Conservation (phyloP, 768 basidiomycete species). For the Phaffia australis region DNA sequence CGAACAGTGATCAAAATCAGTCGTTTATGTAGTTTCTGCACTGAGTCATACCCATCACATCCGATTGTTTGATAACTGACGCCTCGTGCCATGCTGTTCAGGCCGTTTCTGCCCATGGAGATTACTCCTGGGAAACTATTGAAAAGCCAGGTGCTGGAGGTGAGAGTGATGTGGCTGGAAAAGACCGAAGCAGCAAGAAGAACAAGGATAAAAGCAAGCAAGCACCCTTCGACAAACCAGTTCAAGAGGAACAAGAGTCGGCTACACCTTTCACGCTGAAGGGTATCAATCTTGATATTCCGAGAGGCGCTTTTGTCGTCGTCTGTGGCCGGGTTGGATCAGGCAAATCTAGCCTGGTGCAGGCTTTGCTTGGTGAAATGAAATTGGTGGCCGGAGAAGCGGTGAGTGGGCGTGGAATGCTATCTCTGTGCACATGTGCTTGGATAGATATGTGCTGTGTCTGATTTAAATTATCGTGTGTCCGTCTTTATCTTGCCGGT, state of each 20-base stretch:
- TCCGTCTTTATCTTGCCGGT: too few species aligned
- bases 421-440: too few species aligned
- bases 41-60: too few species aligned
- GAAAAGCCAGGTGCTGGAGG: conserved; percentile 10
- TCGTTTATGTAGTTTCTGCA: too few species aligned
- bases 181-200: conserved; percentile 26
- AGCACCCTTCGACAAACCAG: conserved; percentile 19
- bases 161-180: neutral
- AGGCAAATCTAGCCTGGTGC: conserved; percentile 34
- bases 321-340: conserved; percentile 35
- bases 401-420: too few species aligned
- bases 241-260: conserved; percentile 27
- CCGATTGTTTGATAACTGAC: too few species aligned
- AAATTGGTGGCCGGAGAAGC: conserved; percentile 27
- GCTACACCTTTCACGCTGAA: conserved; percentile 45
- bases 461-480: too few species aligned
- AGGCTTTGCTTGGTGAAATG: conserved; percentile 35
- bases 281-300: conserved; percentile 37
- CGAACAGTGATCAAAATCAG: too few species aligned
- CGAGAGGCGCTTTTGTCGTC: conserved; percentile 32
- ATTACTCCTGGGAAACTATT: conserved; percentile 31
- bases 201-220: conserved; percentile 28
- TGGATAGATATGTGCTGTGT: too few species aligned
- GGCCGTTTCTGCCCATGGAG: conserved; percentile 41
- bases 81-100: neutral